Evolutionary conservation across 495 filamentous ascomycete genomes (phyloP).

Genomic region (Evansstolkia leycettana): DNA sequence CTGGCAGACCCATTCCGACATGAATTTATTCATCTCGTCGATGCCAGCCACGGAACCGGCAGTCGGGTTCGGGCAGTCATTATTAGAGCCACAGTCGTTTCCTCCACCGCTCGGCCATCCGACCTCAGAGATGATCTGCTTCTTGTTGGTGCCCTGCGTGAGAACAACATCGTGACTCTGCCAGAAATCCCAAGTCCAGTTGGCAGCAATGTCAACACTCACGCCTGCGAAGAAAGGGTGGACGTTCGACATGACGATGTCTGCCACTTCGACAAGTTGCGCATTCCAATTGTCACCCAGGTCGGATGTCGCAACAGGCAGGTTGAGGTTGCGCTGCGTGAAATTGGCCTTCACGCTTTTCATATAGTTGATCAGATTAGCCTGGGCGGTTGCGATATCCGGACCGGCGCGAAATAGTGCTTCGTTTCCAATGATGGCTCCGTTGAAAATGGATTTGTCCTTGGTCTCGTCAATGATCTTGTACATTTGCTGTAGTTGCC

Average conservation of each 20-base stretch:
- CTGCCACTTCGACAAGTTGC: conserved; percentile 52
- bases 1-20: conserved; percentile 77
- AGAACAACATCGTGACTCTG: conserved; percentile 46
- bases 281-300: conserved; percentile 80
- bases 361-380: conserved; percentile 53
- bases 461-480: conserved; percentile 59
- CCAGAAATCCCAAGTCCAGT: conserved; percentile 85
- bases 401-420: conserved; percentile 61
- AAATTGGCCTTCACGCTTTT: conserved; percentile 58
- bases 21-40: conserved; percentile 71
- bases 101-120: conserved; percentile 88
- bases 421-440: conserved; percentile 89
- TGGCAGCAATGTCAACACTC: conserved; percentile 49
- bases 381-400: conserved; percentile 44
- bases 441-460: conserved; percentile 55
- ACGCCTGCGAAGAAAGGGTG: conserved; percentile 94
- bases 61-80: conserved; percentile 38
- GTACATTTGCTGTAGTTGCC: conserved; percentile 75
- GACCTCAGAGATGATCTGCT: conserved; percentile 71
- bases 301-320: conserved; percentile 82
- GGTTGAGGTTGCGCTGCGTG: conserved; percentile 45
- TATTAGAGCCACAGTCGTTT: conserved; percentile 54
- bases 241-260: conserved; percentile 91
- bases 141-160: conserved; percentile 42
- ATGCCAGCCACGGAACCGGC: conserved; percentile 66